Percentiles rank a stretch among this genome's conserved stretches.
Conservation (phyloP, 31 red algal species). For the Porphyra umbilicalis region DNA sequence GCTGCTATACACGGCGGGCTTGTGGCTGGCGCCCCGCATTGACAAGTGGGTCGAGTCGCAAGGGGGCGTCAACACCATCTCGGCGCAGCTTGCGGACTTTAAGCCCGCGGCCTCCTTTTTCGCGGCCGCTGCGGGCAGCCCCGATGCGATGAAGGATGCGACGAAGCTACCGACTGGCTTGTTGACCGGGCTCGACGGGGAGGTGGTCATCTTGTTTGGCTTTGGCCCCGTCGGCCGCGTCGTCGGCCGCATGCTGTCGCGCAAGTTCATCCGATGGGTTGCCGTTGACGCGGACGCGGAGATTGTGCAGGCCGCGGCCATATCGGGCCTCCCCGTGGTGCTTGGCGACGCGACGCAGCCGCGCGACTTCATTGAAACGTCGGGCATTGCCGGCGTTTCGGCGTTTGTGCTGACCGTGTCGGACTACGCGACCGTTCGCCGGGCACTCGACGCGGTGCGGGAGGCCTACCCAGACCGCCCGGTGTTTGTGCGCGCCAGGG, state of each 20-base stretch:
- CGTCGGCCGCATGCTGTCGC: slow-evolving; percentile 60
- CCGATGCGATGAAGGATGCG: background rate
- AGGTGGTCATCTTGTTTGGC: slow-evolving; percentile 46
- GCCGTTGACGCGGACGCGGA: slow-evolving; percentile 35
- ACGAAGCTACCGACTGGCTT: background rate
- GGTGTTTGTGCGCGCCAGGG: slow-evolving; percentile 69
- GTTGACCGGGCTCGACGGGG: background rate
- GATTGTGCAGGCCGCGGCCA: slow-evolving; percentile 6
- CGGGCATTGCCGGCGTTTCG: slow-evolving; percentile 25
- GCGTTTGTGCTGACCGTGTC: slow-evolving; percentile 58
- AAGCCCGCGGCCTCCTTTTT: slow-evolving; percentile 24
- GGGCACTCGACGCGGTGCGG: slow-evolving; percentile 30
- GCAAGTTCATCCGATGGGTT: slow-evolving; percentile 48
- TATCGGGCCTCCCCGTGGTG: slow-evolving; percentile 23
- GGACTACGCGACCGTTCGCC: slow-evolving; percentile 28
- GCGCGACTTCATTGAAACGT: slow-evolving; percentile 38
- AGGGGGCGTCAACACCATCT: slow-evolving; percentile 22
- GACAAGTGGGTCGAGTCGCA: slow-evolving; percentile 20
- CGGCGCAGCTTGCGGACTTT: slow-evolving; percentile 24
- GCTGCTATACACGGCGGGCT: slow-evolving; percentile 54
- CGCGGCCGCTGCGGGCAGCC: background rate
- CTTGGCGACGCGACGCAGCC: slow-evolving; percentile 31
- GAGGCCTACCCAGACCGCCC: slow-evolving; percentile 37
- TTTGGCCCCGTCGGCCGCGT: slow-evolving; percentile 67
- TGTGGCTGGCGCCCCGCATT: slow-evolving; percentile 30